Evolutionary conservation across 1,284 basidiomycete species (phyloP), one percentile per base, ranked within the genome.

Genomic region (Pascua guehoae): DNA sequence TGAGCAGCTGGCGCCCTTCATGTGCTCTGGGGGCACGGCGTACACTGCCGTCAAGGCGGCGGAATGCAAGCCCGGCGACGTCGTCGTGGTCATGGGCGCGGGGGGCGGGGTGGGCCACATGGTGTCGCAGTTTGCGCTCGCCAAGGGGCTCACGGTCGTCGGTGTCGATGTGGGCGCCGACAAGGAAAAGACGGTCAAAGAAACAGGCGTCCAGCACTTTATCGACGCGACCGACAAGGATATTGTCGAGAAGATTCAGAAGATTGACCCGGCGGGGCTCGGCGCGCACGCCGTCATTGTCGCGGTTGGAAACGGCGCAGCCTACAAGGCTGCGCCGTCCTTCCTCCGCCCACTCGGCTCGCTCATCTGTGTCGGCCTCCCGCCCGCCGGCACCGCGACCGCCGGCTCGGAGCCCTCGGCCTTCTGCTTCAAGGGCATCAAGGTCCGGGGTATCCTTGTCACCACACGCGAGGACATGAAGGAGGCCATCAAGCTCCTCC

Each of bases 371-470:
- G 57, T 62, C 37, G 60, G 60, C 11, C 57, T 62, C 7, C 60
- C 60, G 1, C 45, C 57, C 8, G 41, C 66, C 44, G 58, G 72
- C 60, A 62, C 66, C 38, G 69, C 74, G 49, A 65, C 75, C 55
- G 66, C 63, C 52, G 61, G 68, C 49, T 74, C 68, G 41, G 66
- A 66, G 57, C 59, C 58, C n/a, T 48, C 64, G 47, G 58, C 66
- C 32, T 68, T 67, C 66, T 71, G 72, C 60, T 77, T 78, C 56
- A 60, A 61, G 54, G 67, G 80, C 64, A 71, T 79, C 58, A 65
- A 70, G 41, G 77, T 74, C 42, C 68, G 76, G 43, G 64, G 65
- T 44, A 66, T 72, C 61, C 72, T 73, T 37, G 67, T 79, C 57
- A 59, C 60, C 38, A 58, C 57, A 15, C 60, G 60, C 49, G 41